These are phyloP conservation scores for Alisma plantagoaquatica DNA, from an alignment of 106 monocot genomes.

Conservation along the genomic window DNA sequence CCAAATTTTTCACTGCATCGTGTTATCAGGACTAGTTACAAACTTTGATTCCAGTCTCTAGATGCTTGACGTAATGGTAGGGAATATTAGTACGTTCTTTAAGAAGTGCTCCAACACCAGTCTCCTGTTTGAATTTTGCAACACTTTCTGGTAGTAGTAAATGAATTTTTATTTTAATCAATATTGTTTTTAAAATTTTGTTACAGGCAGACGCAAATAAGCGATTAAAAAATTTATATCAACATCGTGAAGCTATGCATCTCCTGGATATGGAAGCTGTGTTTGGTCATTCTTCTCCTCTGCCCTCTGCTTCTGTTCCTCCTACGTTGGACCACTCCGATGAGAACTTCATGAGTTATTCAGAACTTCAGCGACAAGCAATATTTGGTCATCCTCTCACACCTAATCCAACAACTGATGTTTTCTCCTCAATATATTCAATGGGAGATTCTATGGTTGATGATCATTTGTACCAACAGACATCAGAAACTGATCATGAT, in stretches of 20 bases:
- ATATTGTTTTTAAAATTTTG: background rate
- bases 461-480: too few species aligned
- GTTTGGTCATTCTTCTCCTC: constrained; percentile 8
- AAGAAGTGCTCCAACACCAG: too few species aligned
- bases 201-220: constrained; percentile 50
- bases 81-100: too few species aligned
- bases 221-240: constrained; percentile 35
- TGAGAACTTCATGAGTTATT: constrained; percentile 21
- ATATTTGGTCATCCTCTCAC: constrained; percentile 1
- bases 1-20: too few species aligned
- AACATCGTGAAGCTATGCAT: constrained; percentile 32
- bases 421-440: constrained; percentile 10
- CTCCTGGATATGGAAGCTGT: constrained; percentile 15
- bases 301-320: constrained; percentile 9
- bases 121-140: too few species aligned
- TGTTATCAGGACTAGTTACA: too few species aligned
- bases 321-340: background rate
- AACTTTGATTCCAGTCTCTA: too few species aligned
- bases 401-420: constrained; percentile 5
- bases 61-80: too few species aligned
- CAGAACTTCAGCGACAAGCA: constrained; percentile 1
- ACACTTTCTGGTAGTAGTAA: too few species aligned
- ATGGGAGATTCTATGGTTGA: too few species aligned
- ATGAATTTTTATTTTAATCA: background rate
- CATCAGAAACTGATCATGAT: too few species aligned